Conservation (phyloP, 306 rosid species). For the Sindora glabra region DNA sequence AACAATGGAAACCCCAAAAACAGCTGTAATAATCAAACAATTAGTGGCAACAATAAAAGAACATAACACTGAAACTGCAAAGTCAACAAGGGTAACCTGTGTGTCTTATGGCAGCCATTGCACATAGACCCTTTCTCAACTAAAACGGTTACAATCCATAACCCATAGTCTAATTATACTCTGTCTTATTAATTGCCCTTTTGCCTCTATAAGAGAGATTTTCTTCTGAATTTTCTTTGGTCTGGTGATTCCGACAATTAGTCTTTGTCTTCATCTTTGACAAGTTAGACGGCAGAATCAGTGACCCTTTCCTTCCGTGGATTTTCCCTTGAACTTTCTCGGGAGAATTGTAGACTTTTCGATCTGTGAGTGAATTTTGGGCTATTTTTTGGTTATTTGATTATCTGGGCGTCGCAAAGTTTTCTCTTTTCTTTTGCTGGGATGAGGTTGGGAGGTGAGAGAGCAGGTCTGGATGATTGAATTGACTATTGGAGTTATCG, state of each 20-base stretch:
- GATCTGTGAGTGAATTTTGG: slow-evolving; percentile 34
- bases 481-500: slow-evolving; percentile 28
- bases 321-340: slow-evolving; percentile 24
- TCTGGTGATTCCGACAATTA: background rate
- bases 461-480: slow-evolving; percentile 8
- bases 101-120: slow-evolving; percentile 34
- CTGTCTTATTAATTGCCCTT: background rate
- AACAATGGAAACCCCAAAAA: slow-evolving; percentile 30
- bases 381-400: slow-evolving; percentile 16
- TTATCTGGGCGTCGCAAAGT: slow-evolving; percentile 16
- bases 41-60: slow-evolving; percentile 32
- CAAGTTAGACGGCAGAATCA: slow-evolving; percentile 5
- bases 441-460: too few species aligned
- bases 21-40: slow-evolving; percentile 45
- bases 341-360: slow-evolving; percentile 17
- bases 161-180: background rate
- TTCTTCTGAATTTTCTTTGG: background rate
- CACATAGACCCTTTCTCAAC: slow-evolving; percentile 28
- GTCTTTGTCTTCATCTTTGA: slow-evolving; percentile 15
- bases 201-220: background rate
- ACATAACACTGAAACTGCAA: slow-evolving; percentile 26
- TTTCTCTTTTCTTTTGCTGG: background rate
- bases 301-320: slow-evolving; percentile 25
- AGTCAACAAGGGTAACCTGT: slow-evolving; percentile 70
- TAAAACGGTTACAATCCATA: slow-evolving; percentile 17